phyloP scores from a whole-genome alignment of 202 grass and related monocot species.

The Elaeis oleifera region DNA sequence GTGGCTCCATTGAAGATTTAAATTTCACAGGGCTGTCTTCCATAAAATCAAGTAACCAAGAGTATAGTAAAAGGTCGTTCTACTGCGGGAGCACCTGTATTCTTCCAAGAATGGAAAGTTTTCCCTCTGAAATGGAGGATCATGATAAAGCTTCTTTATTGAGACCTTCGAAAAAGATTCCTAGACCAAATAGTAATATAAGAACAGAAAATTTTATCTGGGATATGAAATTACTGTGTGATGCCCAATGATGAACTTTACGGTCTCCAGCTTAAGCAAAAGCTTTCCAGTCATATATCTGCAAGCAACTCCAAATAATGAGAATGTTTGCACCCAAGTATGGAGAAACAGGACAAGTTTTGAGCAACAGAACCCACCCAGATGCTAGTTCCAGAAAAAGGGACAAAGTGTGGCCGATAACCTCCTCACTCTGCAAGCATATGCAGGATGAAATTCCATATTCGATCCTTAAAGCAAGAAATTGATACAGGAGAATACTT shows the following conservation, averaged over 20 bases:
- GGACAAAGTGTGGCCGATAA: constrained; percentile 89
- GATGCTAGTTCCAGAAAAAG: constrained; percentile 91
- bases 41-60: constrained; percentile 93
- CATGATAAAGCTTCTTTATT: constrained; percentile 19
- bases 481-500: constrained; percentile 17
- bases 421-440: constrained; percentile 73
- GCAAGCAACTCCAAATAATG: constrained; percentile 26
- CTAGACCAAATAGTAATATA: background rate
- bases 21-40: constrained; percentile 93
- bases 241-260: constrained; percentile 91
- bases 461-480: constrained; percentile 18
- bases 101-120: constrained; percentile 86
- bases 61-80: constrained; percentile 99
- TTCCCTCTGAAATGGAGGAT: constrained; percentile 48
- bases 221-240: constrained; percentile 55
- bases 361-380: constrained; percentile 44
- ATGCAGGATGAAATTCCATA: constrained; percentile 32
- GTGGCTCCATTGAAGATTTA: constrained; percentile 89
- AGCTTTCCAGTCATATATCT: constrained; percentile 99
- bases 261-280: constrained; percentile 88
- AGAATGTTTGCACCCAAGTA: constrained; percentile 24
- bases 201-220: constrained; percentile 20
- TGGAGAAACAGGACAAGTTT: constrained; percentile 18
- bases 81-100: constrained; percentile 75
- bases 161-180: constrained; percentile 5